Base-by-base conservation (phyloP, 2,329 filamentous ascomycete species). In the Fusarium floridanum region DNA sequence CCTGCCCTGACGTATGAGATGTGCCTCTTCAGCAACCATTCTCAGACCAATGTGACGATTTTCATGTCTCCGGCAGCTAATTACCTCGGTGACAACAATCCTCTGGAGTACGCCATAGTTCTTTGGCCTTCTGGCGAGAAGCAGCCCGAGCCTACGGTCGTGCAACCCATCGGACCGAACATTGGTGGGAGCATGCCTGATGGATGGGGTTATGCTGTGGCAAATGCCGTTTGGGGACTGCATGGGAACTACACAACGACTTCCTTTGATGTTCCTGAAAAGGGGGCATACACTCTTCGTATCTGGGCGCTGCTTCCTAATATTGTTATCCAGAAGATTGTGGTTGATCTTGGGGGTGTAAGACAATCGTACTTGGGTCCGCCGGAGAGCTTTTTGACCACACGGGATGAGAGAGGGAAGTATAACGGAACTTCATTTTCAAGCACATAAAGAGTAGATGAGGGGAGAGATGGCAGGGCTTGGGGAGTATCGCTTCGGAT, bases 1-100 rank as follows among this genome's bases (percentile, higher is more conserved):
- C 90, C 91, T 1, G 86, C 86, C 6, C 84, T 93, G 10, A 87
- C 90, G 72, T 93, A 92, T 78, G 84, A 88, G 62, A 77, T 93
- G 67, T 92, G 91, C 80, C 84, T 91, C 14, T 92, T 91, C 82
- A 89, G 87, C 50, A 85, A 86, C 66, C 79, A 85, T 6, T 83
- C 83, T 17, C 84, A 83, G 7, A 81, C 80, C 53, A 85, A 85
- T 73, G 80, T 86, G 2, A 86, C 80, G 0, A 82, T 90, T 4
- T 86, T 86, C 78, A 83, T 91, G 68, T 89, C 87, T 10, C 88
- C 88, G 0, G 84, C 82, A 1, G 84, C 86, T 50, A 90, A 90
- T 77, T 88, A 88, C 75, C 83, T 88, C 5, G 88, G 87, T 29
- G 84, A 88, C 43, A 73, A 80, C 8, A 83, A 83, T 11, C 87